Base-by-base conservation (phyloP, 805 yeast genomes). In the Schizosaccharomyces lindneri region DNA sequence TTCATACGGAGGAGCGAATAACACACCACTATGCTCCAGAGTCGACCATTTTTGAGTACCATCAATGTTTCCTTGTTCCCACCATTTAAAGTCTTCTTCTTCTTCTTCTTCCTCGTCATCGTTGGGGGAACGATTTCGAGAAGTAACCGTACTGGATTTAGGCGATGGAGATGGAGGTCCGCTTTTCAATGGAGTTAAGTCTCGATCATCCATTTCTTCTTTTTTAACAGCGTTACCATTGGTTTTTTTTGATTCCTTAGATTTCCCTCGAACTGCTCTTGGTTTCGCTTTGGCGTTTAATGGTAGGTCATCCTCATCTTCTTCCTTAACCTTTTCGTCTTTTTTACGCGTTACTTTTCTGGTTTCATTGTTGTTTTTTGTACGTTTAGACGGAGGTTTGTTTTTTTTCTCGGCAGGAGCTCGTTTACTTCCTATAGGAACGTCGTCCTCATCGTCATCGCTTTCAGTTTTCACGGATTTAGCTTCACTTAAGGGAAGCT, bases 1-100 rank as follows among this genome's bases (percentile, higher is more conserved):
- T 68, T 84, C 89, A 70, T 90, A 90, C 2, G 81, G 84, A 0
- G 97, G 97, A 1, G 98, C 97, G 68, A 90, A 90, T 41, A 89
- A 73, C 13, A 90, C 96, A 67, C 98, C 98, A 65, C 79, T 82
- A 70, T 90, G 98, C 64, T 80, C 87, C 61, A 90, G 73, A 0
- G 88, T 79, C 29, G 81, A 83, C 98, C 98, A 90, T 69, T 87
- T 87, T 62, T 82, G 76, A 55, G 83, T 79, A 41, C 84, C 90
- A 65, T 83, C 84, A 31, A 64, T 65, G 43, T 73, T 70, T 57
- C 79, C 80, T 55, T 79, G 81, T 69, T 86, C 90, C 93, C 95
- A 87, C 94, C 95, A 82, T 71, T 81, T 83, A 69, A 79, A 82
- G n/a, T 72, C 75, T 1, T 77, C 86, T 2, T 78, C 82, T n/a